Evolutionary conservation across 2,329 filamentous ascomycete species (phyloP).

Genomic region (Immersiporthe knoxdaviesiana): DNA sequence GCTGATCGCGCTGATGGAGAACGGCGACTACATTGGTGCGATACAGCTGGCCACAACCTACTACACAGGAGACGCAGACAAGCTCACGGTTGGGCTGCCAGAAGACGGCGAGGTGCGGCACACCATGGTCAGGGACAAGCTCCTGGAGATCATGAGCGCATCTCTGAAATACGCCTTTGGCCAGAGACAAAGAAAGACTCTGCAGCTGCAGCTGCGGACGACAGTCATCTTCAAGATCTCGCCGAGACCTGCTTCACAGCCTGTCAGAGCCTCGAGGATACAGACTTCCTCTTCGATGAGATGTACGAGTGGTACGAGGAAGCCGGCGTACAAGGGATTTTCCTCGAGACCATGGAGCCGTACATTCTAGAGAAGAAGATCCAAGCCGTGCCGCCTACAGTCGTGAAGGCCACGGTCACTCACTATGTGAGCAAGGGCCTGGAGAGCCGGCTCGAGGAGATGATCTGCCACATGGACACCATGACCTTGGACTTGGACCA

Average conservation of each 20-base stretch:
- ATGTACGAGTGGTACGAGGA: conserved; percentile 91
- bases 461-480: conserved; percentile 92
- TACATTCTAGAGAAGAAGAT: conserved; percentile 82
- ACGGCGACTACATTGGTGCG: conserved; percentile 92
- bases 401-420: conserved; percentile 83
- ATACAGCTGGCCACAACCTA: conserved; percentile 91
- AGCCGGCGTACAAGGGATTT: conserved; percentile 70
- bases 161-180: conserved; percentile 89
- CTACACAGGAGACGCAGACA: conserved; percentile 89
- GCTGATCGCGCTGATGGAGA: conserved; percentile 90
- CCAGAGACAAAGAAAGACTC: conserved; percentile 58
- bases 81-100: conserved; percentile 89
- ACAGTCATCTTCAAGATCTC: conserved; percentile 72
- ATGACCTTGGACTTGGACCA: conserved; percentile 92
- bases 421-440: conserved; percentile 78
- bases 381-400: conserved; percentile 74
- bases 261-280: conserved; percentile 75
- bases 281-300: conserved; percentile 87
- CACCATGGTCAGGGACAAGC: conserved; percentile 81
- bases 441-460: conserved; percentile 82
- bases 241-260: conserved; percentile 83
- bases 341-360: conserved; percentile 85
- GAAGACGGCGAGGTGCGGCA: conserved; percentile 79
- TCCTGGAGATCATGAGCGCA: conserved; percentile 90
- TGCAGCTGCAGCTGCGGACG: conserved; percentile 47